Evolutionary conservation across 2,329 filamentous ascomycete species (phyloP), one percentile per base, ranked within the genome.

Genomic region (Clarireedia homoeocarpa): DNA sequence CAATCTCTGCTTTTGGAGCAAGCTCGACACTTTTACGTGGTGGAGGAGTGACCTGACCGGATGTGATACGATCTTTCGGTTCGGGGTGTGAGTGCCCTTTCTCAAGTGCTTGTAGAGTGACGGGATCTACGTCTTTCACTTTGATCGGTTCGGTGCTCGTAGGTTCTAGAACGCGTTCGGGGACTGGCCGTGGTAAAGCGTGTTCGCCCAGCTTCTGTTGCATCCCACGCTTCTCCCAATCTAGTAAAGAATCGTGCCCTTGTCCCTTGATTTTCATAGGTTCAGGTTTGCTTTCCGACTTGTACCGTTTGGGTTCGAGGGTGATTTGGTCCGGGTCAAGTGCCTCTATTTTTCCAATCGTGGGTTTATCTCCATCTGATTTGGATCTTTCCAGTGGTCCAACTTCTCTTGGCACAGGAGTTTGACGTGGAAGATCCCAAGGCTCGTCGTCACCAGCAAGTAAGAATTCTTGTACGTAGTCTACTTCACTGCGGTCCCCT

Each of bases 381-480:
- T 45, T 45, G 20, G n/a, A 20, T 20, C 42, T 45, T 20, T 23
- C 42, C 20, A 45, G 10, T 7, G 20, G 10, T 47, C 20, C 6
- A 14, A 12, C 9, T 12, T 53, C 24, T 15, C 51, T 34, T 20
- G 20, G 36, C 26, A 55, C 40, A 6, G 30, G 39, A 42, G 45
- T 55, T 50, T 50, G 52, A 14, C 52, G 52, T 17, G 52, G 52
- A 50, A 55, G 46, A 14, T 55, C 48, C 52, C 52, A 55, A 34
- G 52, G 52, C 9, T 34, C 52, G 24, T 55, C 52, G 6, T 55
- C 52, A 24, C 52, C 52, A 34, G 52, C 52, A 4, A 49, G 45
- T 23, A 55, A 39, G 40, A 44, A 55, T 17, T 55, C 52, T 44
- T 55, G 45, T 15, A 55, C 34, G 34, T 44, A 50, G 14, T 55